Evolutionary conservation across 139 green algal genomes (phyloP).

Genomic region (Coelastrella sp.): DNA sequence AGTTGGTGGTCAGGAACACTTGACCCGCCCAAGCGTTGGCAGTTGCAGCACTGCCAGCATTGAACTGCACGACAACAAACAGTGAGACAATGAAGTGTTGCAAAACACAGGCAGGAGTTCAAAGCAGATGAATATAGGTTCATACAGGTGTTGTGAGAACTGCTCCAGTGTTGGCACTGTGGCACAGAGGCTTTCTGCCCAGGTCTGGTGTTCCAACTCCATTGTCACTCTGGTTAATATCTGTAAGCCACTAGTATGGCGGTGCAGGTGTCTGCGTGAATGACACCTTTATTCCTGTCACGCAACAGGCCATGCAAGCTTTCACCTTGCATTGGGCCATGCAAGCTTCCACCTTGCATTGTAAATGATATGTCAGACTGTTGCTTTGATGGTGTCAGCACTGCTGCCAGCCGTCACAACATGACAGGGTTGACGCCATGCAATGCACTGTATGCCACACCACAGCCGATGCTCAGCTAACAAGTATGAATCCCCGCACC

Average conservation of each 20-base stretch:
- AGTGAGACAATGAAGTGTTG: background rate
- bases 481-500: too few relatives aligned
- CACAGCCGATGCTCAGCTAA: background rate
- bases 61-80: slow-evolving; percentile 4
- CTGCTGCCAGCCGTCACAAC: too few relatives aligned
- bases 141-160: background rate
- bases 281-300: too few relatives aligned
- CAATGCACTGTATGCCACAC: background rate
- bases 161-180: background rate
- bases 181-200: background rate
- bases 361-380: too few relatives aligned
- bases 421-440: too few relatives aligned
- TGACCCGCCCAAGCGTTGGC: background rate
- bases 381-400: too few relatives aligned
- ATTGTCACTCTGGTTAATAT: too few relatives aligned
- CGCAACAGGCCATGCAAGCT: too few relatives aligned
- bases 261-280: too few relatives aligned
- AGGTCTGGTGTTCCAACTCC: background rate
- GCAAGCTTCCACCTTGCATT: too few relatives aligned
- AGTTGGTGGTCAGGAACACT: slow-evolving; percentile 14
- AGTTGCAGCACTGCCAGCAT: background rate
- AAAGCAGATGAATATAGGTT: background rate
- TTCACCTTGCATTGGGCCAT: too few relatives aligned
- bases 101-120: background rate
- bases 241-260: too few relatives aligned